Percentiles rank a stretch among this genome's conserved stretches.
phyloP scores from a whole-genome alignment of 768 basidiomycete species.

The Candolleomyces eurysporus region DNA sequence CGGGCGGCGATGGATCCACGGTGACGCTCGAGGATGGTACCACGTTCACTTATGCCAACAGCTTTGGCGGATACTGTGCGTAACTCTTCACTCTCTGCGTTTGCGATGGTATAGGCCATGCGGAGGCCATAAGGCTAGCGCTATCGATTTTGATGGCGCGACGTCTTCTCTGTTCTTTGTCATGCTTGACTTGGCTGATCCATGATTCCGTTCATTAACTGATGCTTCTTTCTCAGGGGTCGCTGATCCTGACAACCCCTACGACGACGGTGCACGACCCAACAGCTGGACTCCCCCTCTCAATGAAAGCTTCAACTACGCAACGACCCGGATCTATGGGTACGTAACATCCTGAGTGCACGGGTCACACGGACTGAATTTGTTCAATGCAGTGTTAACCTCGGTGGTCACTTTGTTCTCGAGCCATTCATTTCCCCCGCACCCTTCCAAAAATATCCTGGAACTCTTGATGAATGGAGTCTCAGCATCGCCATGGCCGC shows the following conservation, averaged over 20 bases:
- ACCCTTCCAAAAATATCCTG: conserved; percentile 64
- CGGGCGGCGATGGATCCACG: conserved; percentile 69
- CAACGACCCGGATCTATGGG: conserved; percentile 61
- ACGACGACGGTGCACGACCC: conserved; percentile 68
- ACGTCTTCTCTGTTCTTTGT: not conserved
- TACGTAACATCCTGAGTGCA: conserved; percentile 23
- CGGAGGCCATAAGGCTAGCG: not conserved
- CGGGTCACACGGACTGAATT: not conserved
- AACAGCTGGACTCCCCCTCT: conserved; percentile 83
- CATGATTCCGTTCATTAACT: conserved; percentile 1
- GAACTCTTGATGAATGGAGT: conserved; percentile 72
- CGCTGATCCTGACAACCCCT: conserved; percentile 67
- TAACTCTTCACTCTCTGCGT: conserved; percentile 11
- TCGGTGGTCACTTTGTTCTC: conserved; percentile 74
- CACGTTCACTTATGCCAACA: conserved; percentile 74
- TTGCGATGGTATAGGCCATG: not conserved
- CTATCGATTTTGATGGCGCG: not conserved
- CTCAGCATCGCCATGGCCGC: conserved; percentile 62
- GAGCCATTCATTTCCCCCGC: conserved; percentile 73
- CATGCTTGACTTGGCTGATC: not conserved
- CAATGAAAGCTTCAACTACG: conserved; percentile 72
- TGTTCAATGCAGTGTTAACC: conserved; percentile 54
- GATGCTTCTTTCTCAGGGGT: conserved; percentile 44
- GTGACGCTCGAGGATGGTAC: conserved; percentile 65
- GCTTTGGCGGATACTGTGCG: conserved; percentile 74